Percentiles rank a stretch among this genome's conserved stretches.
phyloP scores from a whole-genome alignment of 352 stramenopile species.

The Aphanomyces cochlioides region DNA sequence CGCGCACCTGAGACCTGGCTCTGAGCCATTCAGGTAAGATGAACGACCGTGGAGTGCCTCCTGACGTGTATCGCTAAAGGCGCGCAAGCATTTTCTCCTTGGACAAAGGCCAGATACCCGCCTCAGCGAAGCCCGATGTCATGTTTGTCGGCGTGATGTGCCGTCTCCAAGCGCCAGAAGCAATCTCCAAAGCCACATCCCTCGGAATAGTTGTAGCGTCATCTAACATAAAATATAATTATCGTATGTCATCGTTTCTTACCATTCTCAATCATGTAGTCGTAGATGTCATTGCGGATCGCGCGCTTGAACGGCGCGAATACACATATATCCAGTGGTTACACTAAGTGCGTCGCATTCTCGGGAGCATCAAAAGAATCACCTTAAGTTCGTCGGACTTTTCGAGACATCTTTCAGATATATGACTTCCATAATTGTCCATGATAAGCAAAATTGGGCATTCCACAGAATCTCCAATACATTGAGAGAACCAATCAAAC shows the following conservation, averaged over 20 bases:
- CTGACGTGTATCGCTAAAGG: not conserved
- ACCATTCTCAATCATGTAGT: conserved; percentile 2
- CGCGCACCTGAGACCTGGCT: not conserved
- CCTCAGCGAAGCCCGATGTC: not conserved
- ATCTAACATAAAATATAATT: not conserved
- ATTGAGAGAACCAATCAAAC: no score
- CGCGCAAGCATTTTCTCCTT: not conserved
- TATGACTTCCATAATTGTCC: not conserved
- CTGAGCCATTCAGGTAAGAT: not conserved
- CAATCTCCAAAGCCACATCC: not conserved
- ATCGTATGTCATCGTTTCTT: not conserved
- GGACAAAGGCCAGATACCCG: not conserved
- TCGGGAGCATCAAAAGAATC: not conserved
- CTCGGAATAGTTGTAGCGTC: not conserved
- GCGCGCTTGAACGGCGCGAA: not conserved
- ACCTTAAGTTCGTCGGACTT: not conserved
- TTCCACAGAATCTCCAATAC: no score
- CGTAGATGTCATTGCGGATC: not conserved
- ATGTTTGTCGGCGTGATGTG: not conserved
- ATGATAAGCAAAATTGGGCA: not conserved
- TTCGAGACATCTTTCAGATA: not conserved
- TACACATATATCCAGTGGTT: conserved; percentile 4
- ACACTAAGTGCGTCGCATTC: not conserved
- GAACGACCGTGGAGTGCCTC: not conserved
- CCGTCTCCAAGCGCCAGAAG: not conserved